Conservation (phyloP, 2,329 filamentous ascomycete genomes). For the Rosellinia necatrix region DNA sequence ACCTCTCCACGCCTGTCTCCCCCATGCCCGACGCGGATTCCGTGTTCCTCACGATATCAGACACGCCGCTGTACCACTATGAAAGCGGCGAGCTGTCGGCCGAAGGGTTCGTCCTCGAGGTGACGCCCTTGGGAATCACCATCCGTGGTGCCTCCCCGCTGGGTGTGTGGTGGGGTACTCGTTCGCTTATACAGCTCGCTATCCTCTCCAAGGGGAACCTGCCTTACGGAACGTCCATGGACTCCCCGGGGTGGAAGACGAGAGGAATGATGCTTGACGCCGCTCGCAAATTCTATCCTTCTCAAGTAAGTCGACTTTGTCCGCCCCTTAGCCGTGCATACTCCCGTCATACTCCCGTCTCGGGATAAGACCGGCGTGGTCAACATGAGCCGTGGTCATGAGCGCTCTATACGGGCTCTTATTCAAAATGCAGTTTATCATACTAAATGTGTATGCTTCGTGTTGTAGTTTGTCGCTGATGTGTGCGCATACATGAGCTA, state of each 20-base stretch:
- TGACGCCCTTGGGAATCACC: conserved; percentile 46
- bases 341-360: too few relatives aligned
- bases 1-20: conserved; percentile 37
- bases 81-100: conserved; percentile 51
- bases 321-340: not conserved
- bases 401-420: too few relatives aligned
- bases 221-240: conserved; percentile 48
- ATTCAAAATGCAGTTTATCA: not conserved
- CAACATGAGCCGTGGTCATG: too few relatives aligned
- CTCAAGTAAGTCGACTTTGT: conserved; percentile 37
- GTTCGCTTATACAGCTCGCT: conserved; percentile 58
- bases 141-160: conserved; percentile 59
- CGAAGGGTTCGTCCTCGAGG: conserved; percentile 54
- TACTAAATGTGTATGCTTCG: conserved; percentile 2
- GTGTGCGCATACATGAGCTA: conserved; percentile 64
- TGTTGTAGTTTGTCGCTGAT: conserved; percentile 55
- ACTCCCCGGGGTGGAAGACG: conserved; percentile 56
- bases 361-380: too few relatives aligned
- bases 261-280: conserved; percentile 56
- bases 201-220: conserved; percentile 47
- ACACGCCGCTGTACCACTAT: conserved; percentile 47
- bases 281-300: conserved; percentile 61
- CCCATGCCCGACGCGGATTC: conserved; percentile 25
- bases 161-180: conserved; percentile 63
- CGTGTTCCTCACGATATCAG: conserved; percentile 54